phyloP scores from a whole-genome alignment of 2,329 filamentous ascomycete genomes.

The Sclerotinia borealis region DNA sequence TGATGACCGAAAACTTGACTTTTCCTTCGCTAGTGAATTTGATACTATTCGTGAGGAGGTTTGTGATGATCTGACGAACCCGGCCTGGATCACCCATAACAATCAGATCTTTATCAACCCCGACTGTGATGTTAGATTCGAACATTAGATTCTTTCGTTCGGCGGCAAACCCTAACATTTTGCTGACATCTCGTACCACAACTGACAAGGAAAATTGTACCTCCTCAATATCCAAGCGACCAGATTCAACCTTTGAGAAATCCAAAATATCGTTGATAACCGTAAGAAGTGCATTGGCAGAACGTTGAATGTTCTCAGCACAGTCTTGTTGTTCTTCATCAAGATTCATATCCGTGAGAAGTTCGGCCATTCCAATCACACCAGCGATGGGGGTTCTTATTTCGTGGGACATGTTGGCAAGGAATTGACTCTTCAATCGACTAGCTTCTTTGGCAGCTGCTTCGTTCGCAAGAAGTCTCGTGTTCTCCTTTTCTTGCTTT shows the following conservation, averaged over 20 bases:
- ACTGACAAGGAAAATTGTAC: slow-evolving; percentile 69
- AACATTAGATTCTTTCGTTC: slow-evolving; percentile 73
- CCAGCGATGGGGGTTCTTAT: slow-evolving; percentile 74
- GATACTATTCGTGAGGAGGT: slow-evolving; percentile 70
- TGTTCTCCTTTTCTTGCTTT: slow-evolving; percentile 62
- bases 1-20: slow-evolving; percentile 60
- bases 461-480: slow-evolving; percentile 65
- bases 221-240: slow-evolving; percentile 70
- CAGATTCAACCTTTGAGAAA: slow-evolving; percentile 81
- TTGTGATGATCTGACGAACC: slow-evolving; percentile 70
- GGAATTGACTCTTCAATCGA: slow-evolving; percentile 71
- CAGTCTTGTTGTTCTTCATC: slow-evolving; percentile 67
- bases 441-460: slow-evolving; percentile 75
- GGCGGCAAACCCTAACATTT: slow-evolving; percentile 83
- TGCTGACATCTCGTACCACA: slow-evolving; percentile 71
- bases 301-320: slow-evolving; percentile 72
- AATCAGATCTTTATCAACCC: slow-evolving; percentile 58
- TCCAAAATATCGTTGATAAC: slow-evolving; percentile 90
- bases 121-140: slow-evolving; percentile 51
- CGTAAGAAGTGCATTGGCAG: slow-evolving; percentile 73
- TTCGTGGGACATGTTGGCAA: slow-evolving; percentile 78
- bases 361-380: slow-evolving; percentile 73
- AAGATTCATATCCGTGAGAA: slow-evolving; percentile 62
- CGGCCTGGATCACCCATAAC: slow-evolving; percentile 83
- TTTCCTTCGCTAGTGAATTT: slow-evolving; percentile 67